A percentile compares a stretch with the other conserved stretches of the same genome.
phyloP scores from a whole-genome alignment of 306 rosid species.

The Corylus heterophylla region DNA sequence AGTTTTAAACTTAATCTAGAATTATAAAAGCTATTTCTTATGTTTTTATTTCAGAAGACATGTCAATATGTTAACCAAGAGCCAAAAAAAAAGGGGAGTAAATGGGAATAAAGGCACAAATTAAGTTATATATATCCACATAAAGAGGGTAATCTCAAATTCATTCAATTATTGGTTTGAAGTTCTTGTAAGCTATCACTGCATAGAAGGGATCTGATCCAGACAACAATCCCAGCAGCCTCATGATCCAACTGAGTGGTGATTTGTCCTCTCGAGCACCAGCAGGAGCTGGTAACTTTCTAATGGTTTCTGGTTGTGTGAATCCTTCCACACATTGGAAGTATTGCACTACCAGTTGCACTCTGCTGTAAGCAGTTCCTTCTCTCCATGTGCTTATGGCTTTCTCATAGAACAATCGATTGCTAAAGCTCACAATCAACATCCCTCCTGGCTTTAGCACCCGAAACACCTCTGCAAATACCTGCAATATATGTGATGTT shows the following conservation, averaged over 20 bases:
- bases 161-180: conserved; percentile 54
- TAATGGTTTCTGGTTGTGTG: conserved; percentile 66
- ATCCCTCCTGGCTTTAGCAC: conserved; percentile 81
- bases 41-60: neutral
- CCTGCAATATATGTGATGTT: conserved; percentile 37
- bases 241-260: conserved; percentile 52
- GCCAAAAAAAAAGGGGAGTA: neutral
- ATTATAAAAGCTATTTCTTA: too few relatives aligned
- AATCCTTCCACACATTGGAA: conserved; percentile 80
- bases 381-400: conserved; percentile 83
- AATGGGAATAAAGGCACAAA: neutral
- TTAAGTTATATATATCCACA: neutral
- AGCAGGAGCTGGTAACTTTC: conserved; percentile 44
- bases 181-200: conserved; percentile 73
- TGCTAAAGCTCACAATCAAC: conserved; percentile 84
- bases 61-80: neutral
- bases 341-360: conserved; percentile 75
- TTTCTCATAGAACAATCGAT: conserved; percentile 86
- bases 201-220: conserved; percentile 78
- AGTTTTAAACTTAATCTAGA: too few relatives aligned
- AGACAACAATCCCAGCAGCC: conserved; percentile 56
- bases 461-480: conserved; percentile 77
- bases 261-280: conserved; percentile 39
- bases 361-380: conserved; percentile 65
- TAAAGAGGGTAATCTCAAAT: neutral